Evolutionary conservation across 2,329 filamentous ascomycete genomes (phyloP).

Genomic region (Talaromyces rugulosus): DNA sequence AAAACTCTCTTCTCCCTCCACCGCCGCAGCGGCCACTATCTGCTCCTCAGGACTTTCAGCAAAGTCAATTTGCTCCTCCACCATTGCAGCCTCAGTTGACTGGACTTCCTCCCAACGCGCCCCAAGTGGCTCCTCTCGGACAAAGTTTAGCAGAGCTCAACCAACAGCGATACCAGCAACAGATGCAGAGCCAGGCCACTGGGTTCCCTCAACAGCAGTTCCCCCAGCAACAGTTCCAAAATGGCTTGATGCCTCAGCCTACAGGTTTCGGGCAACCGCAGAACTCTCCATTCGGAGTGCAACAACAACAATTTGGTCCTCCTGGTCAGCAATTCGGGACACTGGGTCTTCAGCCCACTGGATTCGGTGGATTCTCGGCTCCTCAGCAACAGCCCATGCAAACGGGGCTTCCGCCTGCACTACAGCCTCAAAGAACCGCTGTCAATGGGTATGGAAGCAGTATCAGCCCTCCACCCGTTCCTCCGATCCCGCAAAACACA

Average conservation of each 20-base stretch:
- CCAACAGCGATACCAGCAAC: constrained; percentile 63
- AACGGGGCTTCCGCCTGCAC: constrained; percentile 37
- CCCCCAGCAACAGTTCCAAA: constrained; percentile 15
- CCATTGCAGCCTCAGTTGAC: constrained; percentile 83
- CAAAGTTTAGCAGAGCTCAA: constrained; percentile 72
- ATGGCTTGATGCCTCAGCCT: constrained; percentile 41
- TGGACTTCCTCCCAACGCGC: constrained; percentile 55
- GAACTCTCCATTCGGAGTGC: constrained; percentile 42
- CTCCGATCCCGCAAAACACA: constrained; percentile 56
- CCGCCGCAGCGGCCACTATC: constrained; percentile 79
- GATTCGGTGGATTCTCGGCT: constrained; percentile 42
- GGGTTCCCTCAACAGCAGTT: constrained; percentile 24
- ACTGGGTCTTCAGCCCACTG: constrained; percentile 52
- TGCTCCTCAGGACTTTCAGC: constrained; percentile 75
- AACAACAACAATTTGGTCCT: constrained; percentile 41
- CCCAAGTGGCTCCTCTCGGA: constrained; percentile 64
- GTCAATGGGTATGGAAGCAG: constrained; percentile 48
- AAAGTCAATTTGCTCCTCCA: constrained; percentile 67
- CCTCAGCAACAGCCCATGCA: constrained; percentile 38
- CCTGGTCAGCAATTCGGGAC: constrained; percentile 28
- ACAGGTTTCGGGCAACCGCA: constrained; percentile 39
- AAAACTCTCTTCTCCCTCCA: constrained; percentile 65
- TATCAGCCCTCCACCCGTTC: constrained; percentile 47
- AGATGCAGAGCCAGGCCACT: constrained; percentile 46
- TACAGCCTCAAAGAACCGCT: constrained; percentile 48